phyloP scores from a whole-genome alignment of 2,329 filamentous ascomycete genomes.

The Knoxdaviesia proteae region DNA sequence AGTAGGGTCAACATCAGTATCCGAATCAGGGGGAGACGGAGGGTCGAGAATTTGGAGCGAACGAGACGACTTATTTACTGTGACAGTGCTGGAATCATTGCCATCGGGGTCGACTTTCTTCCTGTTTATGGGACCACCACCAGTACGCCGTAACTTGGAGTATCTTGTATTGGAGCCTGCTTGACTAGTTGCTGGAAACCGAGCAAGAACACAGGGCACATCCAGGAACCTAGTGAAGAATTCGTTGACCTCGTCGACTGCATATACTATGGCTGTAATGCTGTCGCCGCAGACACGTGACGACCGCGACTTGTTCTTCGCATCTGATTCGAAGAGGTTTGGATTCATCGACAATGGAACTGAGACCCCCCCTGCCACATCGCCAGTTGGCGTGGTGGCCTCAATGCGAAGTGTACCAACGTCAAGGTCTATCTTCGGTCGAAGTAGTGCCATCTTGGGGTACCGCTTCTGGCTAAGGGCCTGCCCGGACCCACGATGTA shows the following conservation, averaged over 20 bases:
- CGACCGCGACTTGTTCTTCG: conserved; percentile 16
- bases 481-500: conserved; percentile 68
- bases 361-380: conserved; percentile 17
- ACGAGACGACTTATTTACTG: too few relatives aligned
- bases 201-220: conserved; percentile 63
- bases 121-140: too few relatives aligned
- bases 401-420: conserved; percentile 42
- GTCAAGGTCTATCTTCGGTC: conserved; percentile 52
- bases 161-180: conserved; percentile 37
- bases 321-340: conserved; percentile 23
- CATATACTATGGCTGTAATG: conserved; percentile 51
- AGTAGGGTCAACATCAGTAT: conserved; percentile 16
- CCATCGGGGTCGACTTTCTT: too few relatives aligned
- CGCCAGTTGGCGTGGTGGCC: conserved; percentile 16
- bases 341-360: conserved; percentile 52
- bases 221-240: conserved; percentile 64
- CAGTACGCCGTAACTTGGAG: conserved; percentile 26
- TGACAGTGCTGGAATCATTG: too few relatives aligned
- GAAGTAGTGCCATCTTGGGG: conserved; percentile 69
- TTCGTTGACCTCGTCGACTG: conserved; percentile 37
- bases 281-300: conserved; percentile 71
- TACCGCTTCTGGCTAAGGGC: conserved; percentile 78
- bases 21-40: conserved; percentile 35
- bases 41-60: conserved; percentile 5
- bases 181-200: conserved; percentile 52